These are phyloP conservation scores for Quercus suber DNA, from an alignment of 306 rosid genomes.

Conservation along the genomic window DNA sequence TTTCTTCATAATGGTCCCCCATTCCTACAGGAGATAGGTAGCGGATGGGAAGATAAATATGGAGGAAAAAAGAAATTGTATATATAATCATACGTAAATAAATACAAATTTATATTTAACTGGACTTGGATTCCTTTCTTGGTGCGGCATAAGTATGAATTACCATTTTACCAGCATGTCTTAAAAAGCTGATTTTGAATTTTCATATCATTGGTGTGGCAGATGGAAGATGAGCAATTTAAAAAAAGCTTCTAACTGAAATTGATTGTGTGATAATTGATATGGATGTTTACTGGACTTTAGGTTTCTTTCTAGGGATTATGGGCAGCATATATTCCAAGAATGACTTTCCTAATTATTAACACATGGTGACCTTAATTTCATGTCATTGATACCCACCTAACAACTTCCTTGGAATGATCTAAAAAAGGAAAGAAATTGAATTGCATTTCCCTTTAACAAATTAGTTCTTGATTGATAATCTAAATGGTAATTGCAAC, in stretches of 20 bases:
- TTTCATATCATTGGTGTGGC: not conserved
- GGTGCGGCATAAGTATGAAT: not conserved
- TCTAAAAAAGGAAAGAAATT: not conserved
- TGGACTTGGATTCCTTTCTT: not conserved
- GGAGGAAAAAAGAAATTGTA: not conserved
- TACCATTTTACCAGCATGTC: no score
- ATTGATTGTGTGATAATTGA: not conserved
- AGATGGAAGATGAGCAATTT: not conserved
- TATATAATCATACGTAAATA: not conserved
- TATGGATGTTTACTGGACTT: not conserved
- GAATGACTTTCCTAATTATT: not conserved
- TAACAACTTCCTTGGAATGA: not conserved
- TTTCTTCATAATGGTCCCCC: not conserved
- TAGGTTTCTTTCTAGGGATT: not conserved
- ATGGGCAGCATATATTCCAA: not conserved
- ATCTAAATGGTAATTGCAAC: not conserved
- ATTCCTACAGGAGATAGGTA: not conserved
- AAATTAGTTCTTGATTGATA: not conserved
- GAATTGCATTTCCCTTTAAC: slow-evolving; percentile 2
- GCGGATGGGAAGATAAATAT: not conserved
- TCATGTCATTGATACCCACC: not conserved
- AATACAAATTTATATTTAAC: not conserved
- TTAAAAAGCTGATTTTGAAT: no score
- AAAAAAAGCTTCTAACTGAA: not conserved
- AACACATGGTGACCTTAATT: slow-evolving; percentile 3